Evolutionary conservation across 768 basidiomycete species (phyloP), one percentile per base, ranked within the genome.

Genomic region (Terana coerulea): DNA sequence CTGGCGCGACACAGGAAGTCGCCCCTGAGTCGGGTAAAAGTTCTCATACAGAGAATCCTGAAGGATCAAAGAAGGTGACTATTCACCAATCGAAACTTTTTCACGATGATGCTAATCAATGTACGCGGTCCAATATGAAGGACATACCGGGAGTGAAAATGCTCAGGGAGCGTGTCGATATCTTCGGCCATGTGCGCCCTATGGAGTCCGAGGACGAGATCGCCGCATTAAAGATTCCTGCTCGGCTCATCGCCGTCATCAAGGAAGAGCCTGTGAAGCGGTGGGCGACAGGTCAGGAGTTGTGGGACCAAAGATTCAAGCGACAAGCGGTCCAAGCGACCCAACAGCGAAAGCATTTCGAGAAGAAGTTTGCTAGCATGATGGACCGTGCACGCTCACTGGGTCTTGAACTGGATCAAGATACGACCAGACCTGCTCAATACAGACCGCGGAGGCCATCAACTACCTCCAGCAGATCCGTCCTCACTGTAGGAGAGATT

Each of bases 161-260:
- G 79, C 79, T 91, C 56, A 78, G 90, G 7, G 88, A 92, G 63
- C 76, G 91, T 14, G 83, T 91, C 15, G 75, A 84, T 53, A 74
- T 81, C 4, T 67, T 73, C 25, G 89, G 89, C 0, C 62, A 67
- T 6, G 67, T 78, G 5, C 75, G 90, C 28, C 72, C 79, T 0
- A 79, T 92, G 74, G 89, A 92, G 58, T 71, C 79, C 0, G 65
- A 67, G 36, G 70, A 72, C 9, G 75, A 83, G 7, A 68, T 92
- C 5, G 61, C 68, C 5, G 80, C 76, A 0, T 68, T 91, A 35
- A 63, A 72, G 9, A 62, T 91, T 34, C 72, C 75, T 0, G 68
- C 76, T 0, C 70, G 73, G 11, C 72, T 86, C 53, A 75, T 91
- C 33, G 88, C 88, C 0, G 64, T 86, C 29, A 80, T 92, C 64